Percentiles rank a stretch among this genome's conserved stretches.
Evolutionary conservation across 2,329 filamentous ascomycete species (phyloP).

Genomic region (Pyrenophora tritici-repentis): DNA sequence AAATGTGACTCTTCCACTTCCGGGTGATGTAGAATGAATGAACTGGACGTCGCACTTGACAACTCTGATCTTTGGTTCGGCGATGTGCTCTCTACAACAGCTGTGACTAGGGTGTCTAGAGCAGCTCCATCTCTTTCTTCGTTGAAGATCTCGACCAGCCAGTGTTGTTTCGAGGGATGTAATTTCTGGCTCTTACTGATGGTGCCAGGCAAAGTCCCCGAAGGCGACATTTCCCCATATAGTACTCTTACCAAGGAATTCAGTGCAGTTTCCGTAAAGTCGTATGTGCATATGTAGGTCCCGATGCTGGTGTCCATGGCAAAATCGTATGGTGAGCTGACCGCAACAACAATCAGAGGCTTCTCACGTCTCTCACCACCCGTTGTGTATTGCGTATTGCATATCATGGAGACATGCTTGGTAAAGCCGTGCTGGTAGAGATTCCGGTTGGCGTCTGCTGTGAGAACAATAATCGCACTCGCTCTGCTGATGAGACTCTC

Average conservation of each 20-base stretch:
- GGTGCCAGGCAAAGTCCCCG: constrained; percentile 67
- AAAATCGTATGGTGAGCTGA: constrained; percentile 96
- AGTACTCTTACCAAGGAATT: constrained; percentile 81
- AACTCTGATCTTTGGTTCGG: constrained; percentile 72
- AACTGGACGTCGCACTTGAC: constrained; percentile 69
- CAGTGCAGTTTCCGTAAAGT: constrained; percentile 92
- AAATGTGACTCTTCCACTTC: constrained; percentile 83
- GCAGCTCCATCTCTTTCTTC: constrained; percentile 74
- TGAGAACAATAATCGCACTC: constrained; percentile 86
- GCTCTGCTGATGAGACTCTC: constrained; percentile 90
- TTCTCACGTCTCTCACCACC: constrained; percentile 76
- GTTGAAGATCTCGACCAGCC: constrained; percentile 90
- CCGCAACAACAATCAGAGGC: constrained; percentile 85
- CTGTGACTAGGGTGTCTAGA: constrained; percentile 74
- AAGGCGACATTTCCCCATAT: constrained; percentile 71
- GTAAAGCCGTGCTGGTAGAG: constrained; percentile 93
- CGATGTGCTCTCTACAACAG: constrained; percentile 68
- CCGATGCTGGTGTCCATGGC: constrained; percentile 88
- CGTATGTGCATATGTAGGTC: constrained; percentile 93
- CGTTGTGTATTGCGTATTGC: constrained; percentile 74
- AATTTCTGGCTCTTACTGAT: constrained; percentile 86
- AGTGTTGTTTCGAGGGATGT: constrained; percentile 87
- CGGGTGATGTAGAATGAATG: constrained; percentile 74
- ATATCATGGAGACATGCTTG: constrained; percentile 96
- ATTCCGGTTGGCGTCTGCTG: constrained; percentile 91